phyloP scores from a whole-genome alignment of 208 protist genomes.

The Crithidia thermophila region DNA sequence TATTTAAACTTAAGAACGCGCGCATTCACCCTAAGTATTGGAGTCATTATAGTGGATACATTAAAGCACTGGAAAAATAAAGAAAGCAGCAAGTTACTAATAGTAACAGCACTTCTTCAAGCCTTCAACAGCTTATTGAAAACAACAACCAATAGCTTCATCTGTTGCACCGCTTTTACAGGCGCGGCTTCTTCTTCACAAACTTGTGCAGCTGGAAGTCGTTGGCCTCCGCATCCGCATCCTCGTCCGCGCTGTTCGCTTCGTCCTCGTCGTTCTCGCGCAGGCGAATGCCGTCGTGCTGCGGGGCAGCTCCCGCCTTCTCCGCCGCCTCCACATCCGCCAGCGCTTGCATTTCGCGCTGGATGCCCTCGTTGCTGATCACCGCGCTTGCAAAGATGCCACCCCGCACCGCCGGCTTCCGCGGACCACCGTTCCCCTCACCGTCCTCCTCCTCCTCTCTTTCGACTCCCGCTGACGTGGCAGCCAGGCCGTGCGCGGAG shows the following conservation, averaged over 20 bases:
- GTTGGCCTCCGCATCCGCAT: conserved; percentile 23
- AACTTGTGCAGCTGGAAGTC: conserved; percentile 31
- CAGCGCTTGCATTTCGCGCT: conserved; percentile 73
- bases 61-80: too few species aligned
- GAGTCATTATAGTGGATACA: too few species aligned
- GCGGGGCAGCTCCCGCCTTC: conserved; percentile 26
- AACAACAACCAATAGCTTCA: too few species aligned
- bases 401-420: conserved; percentile 31
- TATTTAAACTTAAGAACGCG: too few species aligned
- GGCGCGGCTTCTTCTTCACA: conserved; percentile 47
- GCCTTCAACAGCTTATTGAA: too few species aligned
- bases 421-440: conserved; percentile 18
- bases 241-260: conserved; percentile 13
- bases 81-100: too few species aligned
- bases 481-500: neutral
- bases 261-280: conserved; percentile 28
- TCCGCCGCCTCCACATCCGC: conserved; percentile 35
- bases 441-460: conserved; percentile 38
- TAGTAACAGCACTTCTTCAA: too few species aligned
- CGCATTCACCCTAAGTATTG: too few species aligned
- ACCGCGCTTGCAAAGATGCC: conserved; percentile 60
- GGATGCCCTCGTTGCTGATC: conserved; percentile 80
- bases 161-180: too few species aligned
- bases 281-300: conserved; percentile 40
- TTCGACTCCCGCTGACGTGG: conserved; percentile 8